A percentile compares a stretch with the other conserved stretches of the same genome.
These are phyloP conservation scores for Akanthomyces uredinophilus DNA, from an alignment of 2,329 filamentous ascomycete genomes.

Conservation along the genomic window DNA sequence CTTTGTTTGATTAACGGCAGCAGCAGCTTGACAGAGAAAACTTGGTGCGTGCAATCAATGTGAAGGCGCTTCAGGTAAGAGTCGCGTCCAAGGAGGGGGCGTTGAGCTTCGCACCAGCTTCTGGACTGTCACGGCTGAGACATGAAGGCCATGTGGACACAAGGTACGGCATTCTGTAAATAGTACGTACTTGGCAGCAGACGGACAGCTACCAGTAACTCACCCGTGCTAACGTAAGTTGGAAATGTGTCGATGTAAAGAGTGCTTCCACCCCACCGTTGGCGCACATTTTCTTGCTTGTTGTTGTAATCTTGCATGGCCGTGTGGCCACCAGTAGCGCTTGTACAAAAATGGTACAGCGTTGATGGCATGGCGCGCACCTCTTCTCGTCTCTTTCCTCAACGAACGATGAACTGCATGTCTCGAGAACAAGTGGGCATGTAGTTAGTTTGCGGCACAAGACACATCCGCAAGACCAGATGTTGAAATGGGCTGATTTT, in stretches of 20 bases:
- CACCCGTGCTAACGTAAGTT: too few relatives aligned
- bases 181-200: too few relatives aligned
- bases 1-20: background rate
- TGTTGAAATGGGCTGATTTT: background rate
- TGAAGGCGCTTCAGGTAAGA: background rate
- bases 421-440: background rate
- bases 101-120: background rate
- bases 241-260: background rate
- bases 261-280: background rate
- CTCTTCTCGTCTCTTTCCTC: constrained; percentile 6
- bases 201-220: background rate
- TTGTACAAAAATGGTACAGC: background rate
- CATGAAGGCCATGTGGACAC: constrained; percentile 4
- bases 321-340: background rate
- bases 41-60: too few relatives aligned
- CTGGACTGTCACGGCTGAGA: background rate
- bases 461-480: background rate
- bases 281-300: background rate
- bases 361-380: background rate
- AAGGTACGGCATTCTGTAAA: background rate
- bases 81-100: background rate
- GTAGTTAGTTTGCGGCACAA: background rate
- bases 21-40: background rate
- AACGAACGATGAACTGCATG: constrained; percentile 2
- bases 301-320: background rate